Conservation (phyloP, 495 filamentous ascomycete species). For the Aspergillus diversus region DNA sequence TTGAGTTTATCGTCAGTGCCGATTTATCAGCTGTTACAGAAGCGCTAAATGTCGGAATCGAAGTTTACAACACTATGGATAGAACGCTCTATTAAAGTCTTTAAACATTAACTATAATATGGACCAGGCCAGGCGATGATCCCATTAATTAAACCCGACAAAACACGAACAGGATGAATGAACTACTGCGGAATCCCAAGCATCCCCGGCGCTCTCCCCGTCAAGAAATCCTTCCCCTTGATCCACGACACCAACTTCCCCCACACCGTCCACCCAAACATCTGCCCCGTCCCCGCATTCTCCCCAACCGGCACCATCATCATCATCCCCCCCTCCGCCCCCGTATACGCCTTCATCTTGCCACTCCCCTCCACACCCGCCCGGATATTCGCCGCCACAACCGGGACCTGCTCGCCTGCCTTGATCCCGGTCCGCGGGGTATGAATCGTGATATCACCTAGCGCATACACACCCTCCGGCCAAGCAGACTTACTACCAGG, state of each 20-base stretch:
- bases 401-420: conserved; percentile 30
- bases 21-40: background rate
- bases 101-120: background rate
- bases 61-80: background rate
- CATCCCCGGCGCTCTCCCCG: background rate
- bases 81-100: background rate
- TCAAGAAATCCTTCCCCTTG: conserved; percentile 50
- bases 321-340: conserved; percentile 28
- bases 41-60: background rate
- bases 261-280: conserved; percentile 48
- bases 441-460: conserved; percentile 45
- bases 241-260: conserved; percentile 47
- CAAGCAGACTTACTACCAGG: background rate
- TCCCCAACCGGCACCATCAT: conserved; percentile 51
- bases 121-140: background rate
- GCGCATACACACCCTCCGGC: conserved; percentile 36
- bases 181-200: background rate
- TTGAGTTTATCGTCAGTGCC: background rate
- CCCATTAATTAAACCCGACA: background rate
- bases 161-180: background rate
- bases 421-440: conserved; percentile 35
- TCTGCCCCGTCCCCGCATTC: conserved; percentile 52
- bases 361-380: conserved; percentile 31
- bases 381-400: conserved; percentile 41
- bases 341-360: conserved; percentile 29